phyloP scores from a whole-genome alignment of 345 rosid species.

The Corymbia maculata region DNA sequence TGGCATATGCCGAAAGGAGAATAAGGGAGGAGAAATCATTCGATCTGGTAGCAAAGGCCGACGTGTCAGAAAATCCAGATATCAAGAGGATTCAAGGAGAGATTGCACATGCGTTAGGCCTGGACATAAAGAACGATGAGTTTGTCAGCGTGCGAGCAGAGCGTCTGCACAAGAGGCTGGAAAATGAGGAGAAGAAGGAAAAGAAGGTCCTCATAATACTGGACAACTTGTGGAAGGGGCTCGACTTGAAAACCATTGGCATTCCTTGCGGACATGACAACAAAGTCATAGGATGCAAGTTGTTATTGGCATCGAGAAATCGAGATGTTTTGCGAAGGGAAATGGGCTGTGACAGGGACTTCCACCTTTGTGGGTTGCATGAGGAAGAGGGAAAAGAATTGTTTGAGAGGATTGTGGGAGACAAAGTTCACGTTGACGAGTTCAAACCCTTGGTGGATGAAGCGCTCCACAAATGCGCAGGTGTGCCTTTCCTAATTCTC shows the following conservation, averaged over 20 bases:
- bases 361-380: background rate
- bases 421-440: background rate
- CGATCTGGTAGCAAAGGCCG: background rate
- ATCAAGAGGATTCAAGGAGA: background rate
- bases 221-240: background rate
- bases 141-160: background rate
- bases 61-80: background rate
- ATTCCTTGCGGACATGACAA: background rate
- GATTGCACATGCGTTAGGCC: background rate
- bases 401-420: background rate
- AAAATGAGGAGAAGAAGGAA: background rate
- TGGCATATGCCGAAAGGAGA: background rate
- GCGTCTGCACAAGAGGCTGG: background rate
- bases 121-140: background rate
- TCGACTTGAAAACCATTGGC: background rate
- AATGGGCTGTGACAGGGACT: background rate
- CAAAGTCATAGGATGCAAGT: background rate
- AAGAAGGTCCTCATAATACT: background rate
- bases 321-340: background rate
- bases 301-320: background rate
- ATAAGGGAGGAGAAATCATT: background rate
- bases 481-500: background rate
- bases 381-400: background rate
- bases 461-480: background rate
- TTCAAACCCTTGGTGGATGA: background rate